These are phyloP conservation scores for Trametes sp. DNA, from an alignment of 1,284 basidiomycete genomes.

Conservation along the genomic window DNA sequence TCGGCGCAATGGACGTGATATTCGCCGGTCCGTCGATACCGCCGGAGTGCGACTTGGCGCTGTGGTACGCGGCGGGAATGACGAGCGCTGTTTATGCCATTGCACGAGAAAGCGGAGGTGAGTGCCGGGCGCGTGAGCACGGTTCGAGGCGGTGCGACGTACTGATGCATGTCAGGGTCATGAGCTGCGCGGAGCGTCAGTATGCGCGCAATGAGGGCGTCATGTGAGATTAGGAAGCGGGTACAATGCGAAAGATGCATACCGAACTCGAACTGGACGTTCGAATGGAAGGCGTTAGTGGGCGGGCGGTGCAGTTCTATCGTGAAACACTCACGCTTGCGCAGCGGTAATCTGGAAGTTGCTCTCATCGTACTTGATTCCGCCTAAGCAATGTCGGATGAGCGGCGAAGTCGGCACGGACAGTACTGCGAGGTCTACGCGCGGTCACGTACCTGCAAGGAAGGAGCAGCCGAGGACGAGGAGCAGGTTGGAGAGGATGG, in stretches of 20 bases:
- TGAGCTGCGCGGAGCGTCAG: constrained; percentile 57
- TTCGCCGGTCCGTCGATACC: constrained; percentile 25
- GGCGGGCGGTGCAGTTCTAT: constrained; percentile 27
- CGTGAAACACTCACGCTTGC: constrained; percentile 69
- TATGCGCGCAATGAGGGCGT: constrained; percentile 5
- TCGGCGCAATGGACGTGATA: constrained; percentile 18
- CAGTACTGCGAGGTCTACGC: neutral
- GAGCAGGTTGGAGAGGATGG: constrained; percentile 89
- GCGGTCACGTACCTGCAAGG: constrained; percentile 63
- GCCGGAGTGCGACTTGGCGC: constrained; percentile 45
- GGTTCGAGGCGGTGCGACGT: constrained; percentile 38
- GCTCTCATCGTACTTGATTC: constrained; percentile 71
- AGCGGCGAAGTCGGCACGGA: neutral
- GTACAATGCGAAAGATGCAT: constrained; percentile 35
- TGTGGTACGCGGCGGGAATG: constrained; percentile 90
- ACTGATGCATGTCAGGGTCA: constrained; percentile 92
- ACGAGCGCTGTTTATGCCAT: constrained; percentile 66
- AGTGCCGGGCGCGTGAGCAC: constrained; percentile 8
- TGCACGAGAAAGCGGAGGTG: constrained; percentile 10
- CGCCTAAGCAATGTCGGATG: constrained; percentile 52
- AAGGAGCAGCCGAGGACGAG: constrained; percentile 91
- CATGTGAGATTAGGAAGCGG: constrained; percentile 8
- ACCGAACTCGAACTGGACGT: constrained; percentile 66
- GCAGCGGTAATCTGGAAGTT: constrained; percentile 85
- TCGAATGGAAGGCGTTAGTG: constrained; percentile 26